Conservation (phyloP, 306 rosid species). For the Trifolium fragiferum region DNA sequence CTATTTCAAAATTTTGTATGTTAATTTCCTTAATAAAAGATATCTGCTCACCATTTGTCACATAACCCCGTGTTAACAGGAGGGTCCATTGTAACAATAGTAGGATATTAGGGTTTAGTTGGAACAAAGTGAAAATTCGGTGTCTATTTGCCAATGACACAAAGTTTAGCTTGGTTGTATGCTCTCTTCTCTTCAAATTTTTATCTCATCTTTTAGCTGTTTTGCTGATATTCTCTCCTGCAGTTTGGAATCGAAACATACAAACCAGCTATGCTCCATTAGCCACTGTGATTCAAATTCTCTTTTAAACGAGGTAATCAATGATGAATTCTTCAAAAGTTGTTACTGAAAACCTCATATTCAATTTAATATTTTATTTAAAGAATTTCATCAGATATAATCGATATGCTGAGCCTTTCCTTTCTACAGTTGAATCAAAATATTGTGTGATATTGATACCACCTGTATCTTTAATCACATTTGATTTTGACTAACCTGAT, state of each 20-base stretch:
- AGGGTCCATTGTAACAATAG: too few species aligned
- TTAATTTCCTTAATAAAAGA: neutral
- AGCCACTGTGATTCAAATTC: conserved; percentile 91
- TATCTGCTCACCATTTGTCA: too few species aligned
- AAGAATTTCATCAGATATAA: conserved; percentile 9
- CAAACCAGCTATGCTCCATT: conserved; percentile 94
- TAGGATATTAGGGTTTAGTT: too few species aligned
- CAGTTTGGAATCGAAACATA: conserved; percentile 82
- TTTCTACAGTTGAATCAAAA: conserved; percentile 21
- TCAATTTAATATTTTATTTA: conserved; percentile 20
- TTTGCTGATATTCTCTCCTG: conserved; percentile 38
- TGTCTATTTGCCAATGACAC: conserved; percentile 8
- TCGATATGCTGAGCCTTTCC: conserved; percentile 25
- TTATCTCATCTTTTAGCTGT: conserved; percentile 35
- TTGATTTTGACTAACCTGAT: conserved; percentile 18
- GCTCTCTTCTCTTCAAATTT: conserved; percentile 10
- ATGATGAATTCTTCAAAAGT: conserved; percentile 29
- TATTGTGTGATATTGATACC: conserved; percentile 21
- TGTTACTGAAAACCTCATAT: conserved; percentile 18
- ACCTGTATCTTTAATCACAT: conserved; percentile 8
- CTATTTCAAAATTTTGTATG: neutral
- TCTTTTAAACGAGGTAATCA: conserved; percentile 88
- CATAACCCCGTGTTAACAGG: too few species aligned
- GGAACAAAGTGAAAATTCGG: neutral
- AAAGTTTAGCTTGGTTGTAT: neutral